These are phyloP conservation scores for Trichoderma gamsii DNA, from an alignment of 495 filamentous ascomycete species.

Conservation along the genomic window DNA sequence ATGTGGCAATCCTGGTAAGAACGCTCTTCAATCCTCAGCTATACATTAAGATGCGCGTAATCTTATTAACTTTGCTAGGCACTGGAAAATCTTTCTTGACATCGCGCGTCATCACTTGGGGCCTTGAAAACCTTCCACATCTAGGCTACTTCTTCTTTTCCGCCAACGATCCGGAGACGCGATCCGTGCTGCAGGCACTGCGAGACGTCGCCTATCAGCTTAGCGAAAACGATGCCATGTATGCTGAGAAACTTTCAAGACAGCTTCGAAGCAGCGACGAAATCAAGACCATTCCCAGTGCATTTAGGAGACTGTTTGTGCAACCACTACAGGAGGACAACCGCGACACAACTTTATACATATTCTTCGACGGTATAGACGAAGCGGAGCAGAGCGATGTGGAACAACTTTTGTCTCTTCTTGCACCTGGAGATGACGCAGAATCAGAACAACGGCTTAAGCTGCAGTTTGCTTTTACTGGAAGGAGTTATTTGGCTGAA, in stretches of 20 bases:
- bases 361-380: slow-evolving; percentile 34
- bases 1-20: slow-evolving; percentile 21
- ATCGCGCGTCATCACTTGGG: slow-evolving; percentile 25
- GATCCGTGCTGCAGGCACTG: slow-evolving; percentile 28
- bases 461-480: slow-evolving; percentile 4
- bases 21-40: not conserved
- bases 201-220: slow-evolving; percentile 32
- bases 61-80: slow-evolving; percentile 18
- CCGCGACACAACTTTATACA: slow-evolving; percentile 23
- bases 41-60: not conserved
- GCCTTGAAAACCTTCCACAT: slow-evolving; percentile 17
- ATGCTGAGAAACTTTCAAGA: slow-evolving; percentile 23
- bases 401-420: slow-evolving; percentile 17
- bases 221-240: slow-evolving; percentile 27
- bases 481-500: slow-evolving; percentile 11
- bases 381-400: slow-evolving; percentile 28
- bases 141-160: slow-evolving; percentile 35
- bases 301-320: slow-evolving; percentile 29
- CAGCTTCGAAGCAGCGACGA: slow-evolving; percentile 20
- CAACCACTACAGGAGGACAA: slow-evolving; percentile 25
- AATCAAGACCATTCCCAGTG: slow-evolving; percentile 27
- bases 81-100: slow-evolving; percentile 33
- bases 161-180: slow-evolving; percentile 27
- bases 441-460: not conserved
- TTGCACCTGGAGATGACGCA: not conserved